Conservation (phyloP, 2,329 filamentous ascomycete species). For the Beauveria asiatica region DNA sequence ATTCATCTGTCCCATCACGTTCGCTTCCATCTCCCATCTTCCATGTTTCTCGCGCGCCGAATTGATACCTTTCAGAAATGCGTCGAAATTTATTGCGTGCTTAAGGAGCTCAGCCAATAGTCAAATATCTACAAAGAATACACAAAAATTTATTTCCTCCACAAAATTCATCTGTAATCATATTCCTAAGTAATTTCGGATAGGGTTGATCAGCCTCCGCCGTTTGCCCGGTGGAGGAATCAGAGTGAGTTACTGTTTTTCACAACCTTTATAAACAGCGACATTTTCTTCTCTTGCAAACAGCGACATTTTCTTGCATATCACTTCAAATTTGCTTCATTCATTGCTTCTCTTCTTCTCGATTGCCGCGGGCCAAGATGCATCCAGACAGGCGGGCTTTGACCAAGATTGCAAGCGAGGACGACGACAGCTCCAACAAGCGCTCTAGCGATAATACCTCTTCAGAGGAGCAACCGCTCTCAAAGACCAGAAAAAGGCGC, state of each 20-base stretch:
- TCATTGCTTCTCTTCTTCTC: neutral
- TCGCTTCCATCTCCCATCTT: constrained; percentile 14
- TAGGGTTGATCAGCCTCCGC: neutral
- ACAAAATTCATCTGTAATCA: no score
- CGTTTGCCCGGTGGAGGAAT: neutral
- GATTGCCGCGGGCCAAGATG: neutral
- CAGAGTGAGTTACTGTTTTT: neutral
- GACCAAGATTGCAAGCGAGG: neutral
- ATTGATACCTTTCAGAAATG: constrained; percentile 21
- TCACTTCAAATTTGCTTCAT: neutral
- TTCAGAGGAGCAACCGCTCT: neutral
- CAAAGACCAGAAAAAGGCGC: neutral
- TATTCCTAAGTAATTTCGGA: neutral
- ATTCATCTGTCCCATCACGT: constrained; percentile 20
- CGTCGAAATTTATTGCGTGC: constrained; percentile 21
- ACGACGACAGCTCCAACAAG: neutral
- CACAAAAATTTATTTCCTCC: no score
- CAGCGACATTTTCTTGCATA: neutral
- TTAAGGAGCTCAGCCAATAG: constrained; percentile 22
- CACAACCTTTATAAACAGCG: neutral
- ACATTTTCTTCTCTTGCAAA: neutral
- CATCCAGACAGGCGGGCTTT: neutral
- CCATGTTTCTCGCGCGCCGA: constrained; percentile 16
- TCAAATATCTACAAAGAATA: constrained; percentile 8
- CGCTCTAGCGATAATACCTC: neutral